Evolutionary conservation across 1,284 basidiomycete genomes (phyloP), one percentile per base, ranked within the genome.

Genomic region (Austroboletus niveus): DNA sequence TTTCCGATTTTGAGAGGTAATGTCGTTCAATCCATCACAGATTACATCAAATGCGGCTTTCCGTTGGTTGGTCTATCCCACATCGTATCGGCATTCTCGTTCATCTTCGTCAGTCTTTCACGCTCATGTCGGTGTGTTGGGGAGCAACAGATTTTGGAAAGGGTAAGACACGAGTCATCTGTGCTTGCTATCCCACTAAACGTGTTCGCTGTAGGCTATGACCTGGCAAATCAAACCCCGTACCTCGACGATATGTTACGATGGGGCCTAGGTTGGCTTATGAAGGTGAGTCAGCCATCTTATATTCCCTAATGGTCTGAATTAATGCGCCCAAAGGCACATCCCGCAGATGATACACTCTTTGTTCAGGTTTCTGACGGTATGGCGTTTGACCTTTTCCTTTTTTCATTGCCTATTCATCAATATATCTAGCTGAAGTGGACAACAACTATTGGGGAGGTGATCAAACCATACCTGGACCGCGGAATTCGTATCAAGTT

Each of bases 251-350:
- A 83, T 53, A 92, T 88, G 75, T 70, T 94, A 43, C 82, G 94
- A 52, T 95, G 91, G 89, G 89, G 92, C 29, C 80, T 93, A 43
- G 89, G 94, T 70, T 97, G 92, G 92, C 73, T 96, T 42, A 89
- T 94, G 47, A 92, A 90, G 75, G 91, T 87, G 54, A 57, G 73
- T 58, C 17, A 22, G 12, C 12, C 52, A 15, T 41, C 34, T 31
- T 47, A 40, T 47, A 30, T 9, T 24, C 47, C 42, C 42, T 42
- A 34, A 40, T 10, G 40, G 20, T 7, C 11, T 8, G 11, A 42
- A 38, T 30, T 46, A 27, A 53, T 17, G 42, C 24, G 47, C 38
- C 58, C 24, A n/a, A 55, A 92, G 87, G 92, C 90, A 4, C 92
- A 96, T 69, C 85, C 93, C 1, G 74, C 81, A 15, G 75, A 85